A percentile compares a stretch with the other conserved stretches of the same genome.
Evolutionary conservation across 345 rosid species (phyloP).

Genomic region (Syzygium jambos): DNA sequence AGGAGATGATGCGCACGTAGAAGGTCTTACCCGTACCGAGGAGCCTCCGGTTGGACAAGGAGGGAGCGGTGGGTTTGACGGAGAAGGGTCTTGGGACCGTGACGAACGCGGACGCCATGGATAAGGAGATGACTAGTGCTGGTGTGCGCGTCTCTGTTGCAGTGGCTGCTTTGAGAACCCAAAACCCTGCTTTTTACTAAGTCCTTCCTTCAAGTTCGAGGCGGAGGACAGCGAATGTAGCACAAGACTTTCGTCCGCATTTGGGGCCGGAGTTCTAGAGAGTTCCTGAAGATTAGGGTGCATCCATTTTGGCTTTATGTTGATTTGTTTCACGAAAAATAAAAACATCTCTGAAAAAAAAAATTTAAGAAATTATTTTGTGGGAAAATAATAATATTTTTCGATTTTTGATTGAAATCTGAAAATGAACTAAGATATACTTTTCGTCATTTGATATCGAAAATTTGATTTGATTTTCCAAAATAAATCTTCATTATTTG

Average conservation of each 20-base stretch:
- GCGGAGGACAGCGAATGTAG: neutral
- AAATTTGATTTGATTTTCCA: no score
- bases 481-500: no score
- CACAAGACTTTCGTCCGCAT: neutral
- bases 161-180: neutral
- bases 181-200: neutral
- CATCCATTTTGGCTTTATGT: no score
- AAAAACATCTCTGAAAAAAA: no score
- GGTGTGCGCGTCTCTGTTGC: neutral
- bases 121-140: neutral
- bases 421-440: no score
- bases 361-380: no score
- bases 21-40: neutral
- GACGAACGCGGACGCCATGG: constrained; percentile 51
- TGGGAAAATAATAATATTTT: no score
- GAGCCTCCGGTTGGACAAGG: constrained; percentile 2
- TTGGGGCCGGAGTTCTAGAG: neutral
- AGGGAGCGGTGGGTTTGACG: constrained; percentile 11
- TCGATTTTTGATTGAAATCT: no score
- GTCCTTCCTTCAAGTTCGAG: neutral
- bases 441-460: no score
- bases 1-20: neutral
- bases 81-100: constrained; percentile 35
- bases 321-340: no score
- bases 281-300: neutral